Percentiles rank a stretch among this genome's conserved stretches.
Conservation (phyloP, 768 basidiomycete species). For the Leccinum disarticulatum region DNA sequence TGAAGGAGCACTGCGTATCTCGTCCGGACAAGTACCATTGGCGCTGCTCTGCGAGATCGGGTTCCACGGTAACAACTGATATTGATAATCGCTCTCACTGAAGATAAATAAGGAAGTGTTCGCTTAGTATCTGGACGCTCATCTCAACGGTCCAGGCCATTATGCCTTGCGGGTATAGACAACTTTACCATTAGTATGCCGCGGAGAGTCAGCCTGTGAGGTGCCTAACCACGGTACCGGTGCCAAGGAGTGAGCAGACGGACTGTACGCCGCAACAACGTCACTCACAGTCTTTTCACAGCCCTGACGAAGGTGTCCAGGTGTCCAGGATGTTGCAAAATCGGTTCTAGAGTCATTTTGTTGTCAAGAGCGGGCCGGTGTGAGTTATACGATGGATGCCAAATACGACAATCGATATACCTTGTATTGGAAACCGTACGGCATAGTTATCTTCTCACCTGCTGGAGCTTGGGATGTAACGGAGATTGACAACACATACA, state of each 20-base stretch:
- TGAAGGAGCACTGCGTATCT: not conserved
- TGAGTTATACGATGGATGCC: slow-evolving; percentile 18
- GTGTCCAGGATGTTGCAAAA: slow-evolving; percentile 4
- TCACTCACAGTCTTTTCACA: slow-evolving; percentile 15
- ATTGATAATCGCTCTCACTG: not conserved
- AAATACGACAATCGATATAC: slow-evolving; percentile 23
- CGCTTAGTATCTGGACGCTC: slow-evolving; percentile 1
- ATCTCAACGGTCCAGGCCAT: slow-evolving; percentile 8
- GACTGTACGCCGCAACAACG: slow-evolving; percentile 7
- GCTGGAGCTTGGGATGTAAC: slow-evolving; percentile 3
- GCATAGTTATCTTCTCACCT: slow-evolving; percentile 19
- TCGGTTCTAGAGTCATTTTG: slow-evolving; percentile 3
- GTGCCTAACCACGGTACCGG: slow-evolving; percentile 23
- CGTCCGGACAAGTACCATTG: not conserved
- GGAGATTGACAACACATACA: not conserved
- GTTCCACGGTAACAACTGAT: not conserved
- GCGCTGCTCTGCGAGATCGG: not conserved
- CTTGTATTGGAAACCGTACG: slow-evolving; percentile 26
- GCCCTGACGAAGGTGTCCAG: slow-evolving; percentile 18
- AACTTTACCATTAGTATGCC: slow-evolving; percentile 16
- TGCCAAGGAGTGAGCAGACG: slow-evolving; percentile 25
- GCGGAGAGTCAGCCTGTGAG: slow-evolving; percentile 11
- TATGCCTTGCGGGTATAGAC: slow-evolving; percentile 3
- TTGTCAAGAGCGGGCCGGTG: slow-evolving; percentile 14
- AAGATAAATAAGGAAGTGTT: not conserved